Conservation (phyloP, 768 basidiomycete species). For the Sarcodon sp. region DNA sequence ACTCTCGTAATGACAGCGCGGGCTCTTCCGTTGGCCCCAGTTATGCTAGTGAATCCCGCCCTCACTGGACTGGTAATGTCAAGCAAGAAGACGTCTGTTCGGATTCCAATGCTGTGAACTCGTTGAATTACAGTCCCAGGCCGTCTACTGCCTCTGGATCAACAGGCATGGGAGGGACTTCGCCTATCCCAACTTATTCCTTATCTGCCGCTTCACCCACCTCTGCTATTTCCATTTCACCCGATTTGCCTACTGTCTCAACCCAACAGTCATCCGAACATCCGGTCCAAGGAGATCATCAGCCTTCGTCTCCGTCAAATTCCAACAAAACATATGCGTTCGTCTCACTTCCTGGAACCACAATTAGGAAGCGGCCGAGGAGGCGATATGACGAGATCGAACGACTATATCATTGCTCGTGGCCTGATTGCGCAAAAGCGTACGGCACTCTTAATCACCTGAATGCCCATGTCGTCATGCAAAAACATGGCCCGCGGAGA, state of each 20-base stretch:
- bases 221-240: neutral
- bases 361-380: slow-evolving; percentile 74
- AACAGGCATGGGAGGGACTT: neutral
- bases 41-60: neutral
- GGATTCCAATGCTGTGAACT: neutral
- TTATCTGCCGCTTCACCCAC: slow-evolving; percentile 4
- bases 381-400: slow-evolving; percentile 92
- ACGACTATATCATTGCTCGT: slow-evolving; percentile 77
- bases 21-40: slow-evolving; percentile 2
- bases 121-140: neutral
- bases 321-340: slow-evolving; percentile 72
- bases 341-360: slow-evolving; percentile 68
- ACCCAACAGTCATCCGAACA: neutral
- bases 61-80: neutral
- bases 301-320: slow-evolving; percentile 12
- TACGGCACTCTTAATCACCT: slow-evolving; percentile 96
- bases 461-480: slow-evolving; percentile 98
- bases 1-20: slow-evolving; percentile 4
- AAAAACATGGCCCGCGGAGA: slow-evolving; percentile 86
- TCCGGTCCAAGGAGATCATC: neutral
- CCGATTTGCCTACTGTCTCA: neutral
- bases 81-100: neutral
- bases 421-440: slow-evolving; percentile 48
- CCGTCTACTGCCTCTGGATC: neutral
- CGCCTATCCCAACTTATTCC: neutral